Evolutionary conservation across 2,329 filamentous ascomycete species (phyloP).

Genomic region (Aspergillus sclerotialis): DNA sequence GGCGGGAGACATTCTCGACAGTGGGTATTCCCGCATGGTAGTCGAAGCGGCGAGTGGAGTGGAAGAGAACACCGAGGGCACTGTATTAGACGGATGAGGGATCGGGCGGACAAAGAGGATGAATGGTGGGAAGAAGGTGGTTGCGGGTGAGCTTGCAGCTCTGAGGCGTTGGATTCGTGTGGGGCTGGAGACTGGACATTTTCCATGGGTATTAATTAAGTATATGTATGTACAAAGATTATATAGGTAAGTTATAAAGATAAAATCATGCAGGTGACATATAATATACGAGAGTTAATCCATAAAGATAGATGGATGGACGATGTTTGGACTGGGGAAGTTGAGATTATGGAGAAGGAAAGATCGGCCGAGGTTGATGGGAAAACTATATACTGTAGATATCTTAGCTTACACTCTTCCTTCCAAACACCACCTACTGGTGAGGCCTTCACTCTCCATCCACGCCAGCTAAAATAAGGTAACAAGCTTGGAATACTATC

Average conservation of each 20-base stretch:
- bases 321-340: background rate
- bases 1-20: constrained; percentile 70
- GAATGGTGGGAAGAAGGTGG: background rate
- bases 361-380: background rate
- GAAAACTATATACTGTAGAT: too few species aligned
- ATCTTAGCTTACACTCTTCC: too few species aligned
- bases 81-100: constrained; percentile 67
- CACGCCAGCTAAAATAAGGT: too few species aligned
- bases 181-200: constrained; percentile 2
- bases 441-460: too few species aligned
- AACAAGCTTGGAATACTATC: too few species aligned
- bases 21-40: constrained; percentile 75
- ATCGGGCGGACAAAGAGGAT: constrained; percentile 35
- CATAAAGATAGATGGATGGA: background rate
- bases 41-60: constrained; percentile 60
- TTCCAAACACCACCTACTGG: too few species aligned
- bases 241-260: constrained; percentile 1
- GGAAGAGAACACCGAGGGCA: constrained; percentile 67
- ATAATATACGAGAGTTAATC: too few species aligned
- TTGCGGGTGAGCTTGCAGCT: background rate
- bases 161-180: background rate
- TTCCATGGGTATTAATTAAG: background rate
- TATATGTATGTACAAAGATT: background rate
- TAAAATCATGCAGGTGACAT: background rate
- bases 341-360: background rate